phyloP scores from a whole-genome alignment of 805 yeast species.

The Lachancea mirantina region DNA sequence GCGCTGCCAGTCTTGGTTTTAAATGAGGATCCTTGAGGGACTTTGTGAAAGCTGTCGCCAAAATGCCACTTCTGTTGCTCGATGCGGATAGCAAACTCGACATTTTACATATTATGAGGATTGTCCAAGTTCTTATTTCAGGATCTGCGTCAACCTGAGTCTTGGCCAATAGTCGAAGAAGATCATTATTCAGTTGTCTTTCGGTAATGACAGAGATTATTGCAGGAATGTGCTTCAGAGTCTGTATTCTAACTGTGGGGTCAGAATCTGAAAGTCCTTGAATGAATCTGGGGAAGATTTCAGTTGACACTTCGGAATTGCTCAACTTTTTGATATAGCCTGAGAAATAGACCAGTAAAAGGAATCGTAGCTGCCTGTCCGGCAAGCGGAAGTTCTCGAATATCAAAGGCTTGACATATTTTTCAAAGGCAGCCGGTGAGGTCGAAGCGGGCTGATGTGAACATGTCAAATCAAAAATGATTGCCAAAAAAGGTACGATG shows the following conservation, averaged over 20 bases:
- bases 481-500: slow-evolving; percentile 8
- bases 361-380: slow-evolving; percentile 71
- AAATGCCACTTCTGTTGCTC: slow-evolving; percentile 52
- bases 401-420: slow-evolving; percentile 47
- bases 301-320: slow-evolving; percentile 57
- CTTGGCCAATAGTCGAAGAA: slow-evolving; percentile 69
- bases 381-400: slow-evolving; percentile 53
- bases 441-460: slow-evolving; percentile 5
- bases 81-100: slow-evolving; percentile 25
- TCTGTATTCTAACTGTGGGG: slow-evolving; percentile 69
- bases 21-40: slow-evolving; percentile 73
- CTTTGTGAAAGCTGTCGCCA: slow-evolving; percentile 81
- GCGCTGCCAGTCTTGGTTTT: slow-evolving; percentile 68
- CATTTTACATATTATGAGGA: slow-evolving; percentile 21
- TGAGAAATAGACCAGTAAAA: slow-evolving; percentile 60
- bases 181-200: slow-evolving; percentile 79
- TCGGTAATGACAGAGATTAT: slow-evolving; percentile 62
- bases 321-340: slow-evolving; percentile 43
- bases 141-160: slow-evolving; percentile 29
- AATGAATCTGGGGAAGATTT: slow-evolving; percentile 59
- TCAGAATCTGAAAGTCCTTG: slow-evolving; percentile 85
- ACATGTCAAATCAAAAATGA: slow-evolving; percentile 9
- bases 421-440: slow-evolving; percentile 5
- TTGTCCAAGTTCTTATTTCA: slow-evolving; percentile 28
- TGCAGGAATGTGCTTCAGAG: slow-evolving; percentile 49